Conservation (phyloP, 2,329 filamentous ascomycete species). For the Hymenoscyphus repandus region DNA sequence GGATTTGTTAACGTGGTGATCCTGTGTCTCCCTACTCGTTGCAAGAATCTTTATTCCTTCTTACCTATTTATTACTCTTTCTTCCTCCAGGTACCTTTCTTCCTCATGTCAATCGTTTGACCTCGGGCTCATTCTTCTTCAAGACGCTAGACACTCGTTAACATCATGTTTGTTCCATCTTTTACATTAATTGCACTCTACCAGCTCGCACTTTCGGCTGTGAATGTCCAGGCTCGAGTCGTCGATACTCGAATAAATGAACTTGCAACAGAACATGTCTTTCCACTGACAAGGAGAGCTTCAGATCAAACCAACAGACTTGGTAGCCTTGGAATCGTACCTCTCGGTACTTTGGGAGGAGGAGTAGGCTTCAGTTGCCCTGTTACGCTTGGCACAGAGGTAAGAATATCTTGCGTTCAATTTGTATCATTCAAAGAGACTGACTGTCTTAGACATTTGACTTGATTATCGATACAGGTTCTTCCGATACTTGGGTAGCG, state of each 20-base stretch:
- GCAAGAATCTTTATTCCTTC: no score
- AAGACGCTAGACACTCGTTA: not conserved
- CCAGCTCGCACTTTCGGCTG: not conserved
- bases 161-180: not conserved
- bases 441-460: conserved; percentile 28
- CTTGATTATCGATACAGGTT: conserved; percentile 42
- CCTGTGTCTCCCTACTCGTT: no score
- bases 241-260: not conserved
- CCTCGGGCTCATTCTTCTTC: not conserved
- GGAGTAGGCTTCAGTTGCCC: not conserved
- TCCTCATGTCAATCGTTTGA: not conserved
- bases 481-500: conserved; percentile 41
- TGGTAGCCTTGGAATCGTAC: not conserved
- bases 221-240: not conserved
- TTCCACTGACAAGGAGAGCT: not conserved
- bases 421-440: not conserved
- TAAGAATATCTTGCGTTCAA: not conserved
- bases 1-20: no score
- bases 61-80: no score
- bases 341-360: not conserved
- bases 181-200: not conserved
- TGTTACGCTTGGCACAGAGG: not conserved
- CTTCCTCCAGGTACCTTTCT: no score
- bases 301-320: not conserved
- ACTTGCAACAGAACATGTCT: not conserved